These are phyloP conservation scores for Cryomyces antarcticus DNA, from an alignment of 495 filamentous ascomycete genomes.

Conservation along the genomic window DNA sequence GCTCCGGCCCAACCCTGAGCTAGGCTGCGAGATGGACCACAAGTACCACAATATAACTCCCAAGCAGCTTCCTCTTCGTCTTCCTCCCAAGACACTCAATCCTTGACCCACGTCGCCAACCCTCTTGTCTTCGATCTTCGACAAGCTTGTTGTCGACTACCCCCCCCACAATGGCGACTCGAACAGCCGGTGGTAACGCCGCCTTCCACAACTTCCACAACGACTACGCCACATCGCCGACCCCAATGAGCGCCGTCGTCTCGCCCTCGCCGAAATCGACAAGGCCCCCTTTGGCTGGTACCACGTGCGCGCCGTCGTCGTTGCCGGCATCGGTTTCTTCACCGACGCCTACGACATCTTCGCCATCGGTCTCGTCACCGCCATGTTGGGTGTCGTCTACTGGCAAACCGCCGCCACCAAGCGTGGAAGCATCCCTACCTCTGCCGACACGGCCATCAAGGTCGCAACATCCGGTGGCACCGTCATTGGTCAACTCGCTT, in stretches of 20 bases:
- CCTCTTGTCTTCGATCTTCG: no score
- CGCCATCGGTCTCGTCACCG: constrained; percentile 40
- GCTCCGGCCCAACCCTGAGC: no score
- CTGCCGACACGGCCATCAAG: constrained; percentile 64
- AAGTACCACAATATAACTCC: no score
- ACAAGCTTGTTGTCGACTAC: no score
- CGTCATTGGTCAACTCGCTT: constrained; percentile 65
- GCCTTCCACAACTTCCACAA: constrained; percentile 22
- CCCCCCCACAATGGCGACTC: constrained; percentile 3
- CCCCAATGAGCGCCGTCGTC: constrained; percentile 52
- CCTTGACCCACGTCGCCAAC: no score
- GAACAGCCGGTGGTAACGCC: constrained; percentile 10
- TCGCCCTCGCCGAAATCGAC: constrained; percentile 60
- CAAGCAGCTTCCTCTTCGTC: no score
- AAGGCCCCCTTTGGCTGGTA: constrained; percentile 65
- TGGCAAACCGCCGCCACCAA: constrained; percentile 28
- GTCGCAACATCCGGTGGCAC: constrained; percentile 73
- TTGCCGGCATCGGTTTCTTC: constrained; percentile 76
- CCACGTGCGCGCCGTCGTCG: constrained; percentile 51
- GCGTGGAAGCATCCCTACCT: constrained; percentile 30
- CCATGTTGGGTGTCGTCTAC: constrained; percentile 57
- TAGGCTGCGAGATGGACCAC: no score
- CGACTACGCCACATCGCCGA: constrained; percentile 44
- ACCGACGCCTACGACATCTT: constrained; percentile 70
- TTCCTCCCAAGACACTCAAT: no score